These are phyloP conservation scores for Clarireedia paspali DNA, from an alignment of 2,329 filamentous ascomycete species.

Conservation along the genomic window DNA sequence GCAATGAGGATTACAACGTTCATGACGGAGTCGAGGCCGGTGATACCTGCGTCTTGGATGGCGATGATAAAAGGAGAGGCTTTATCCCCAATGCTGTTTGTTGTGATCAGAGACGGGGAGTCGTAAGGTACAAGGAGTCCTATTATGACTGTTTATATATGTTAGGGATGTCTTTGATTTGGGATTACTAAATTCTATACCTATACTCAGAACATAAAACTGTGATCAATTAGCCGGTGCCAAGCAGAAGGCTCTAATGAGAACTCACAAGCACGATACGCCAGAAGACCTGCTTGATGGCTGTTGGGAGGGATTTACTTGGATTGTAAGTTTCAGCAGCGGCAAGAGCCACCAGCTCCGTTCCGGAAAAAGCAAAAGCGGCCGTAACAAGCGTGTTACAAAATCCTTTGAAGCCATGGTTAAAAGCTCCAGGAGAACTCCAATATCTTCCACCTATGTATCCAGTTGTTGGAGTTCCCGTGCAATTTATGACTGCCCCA, in stretches of 20 bases:
- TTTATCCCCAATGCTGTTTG: conserved; percentile 54
- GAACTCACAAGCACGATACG: conserved; percentile 64
- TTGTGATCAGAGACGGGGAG: conserved; percentile 53
- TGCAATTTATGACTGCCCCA: conserved; percentile 78
- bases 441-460: conserved; percentile 81
- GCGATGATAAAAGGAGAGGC: conserved; percentile 93
- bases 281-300: conserved; percentile 96
- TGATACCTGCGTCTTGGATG: conserved; percentile 75
- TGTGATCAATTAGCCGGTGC: conserved; percentile 33
- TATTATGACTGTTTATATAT: conserved; percentile 61
- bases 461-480: conserved; percentile 62
- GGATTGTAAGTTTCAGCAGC: conserved; percentile 76
- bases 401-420: conserved; percentile 75
- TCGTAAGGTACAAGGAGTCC: conserved; percentile 75
- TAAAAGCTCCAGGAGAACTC: conserved; percentile 70
- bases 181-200: conserved; percentile 74
- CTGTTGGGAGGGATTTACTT: conserved; percentile 72
- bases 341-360: conserved; percentile 68
- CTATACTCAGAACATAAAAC: conserved; percentile 82
- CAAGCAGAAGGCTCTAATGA: conserved; percentile 42
- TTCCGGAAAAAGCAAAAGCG: conserved; percentile 71
- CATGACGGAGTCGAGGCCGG: conserved; percentile 78
- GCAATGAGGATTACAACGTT: conserved; percentile 89
- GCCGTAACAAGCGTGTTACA: conserved; percentile 71
- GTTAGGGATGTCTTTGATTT: conserved; percentile 61